Evolutionary conservation across 1,284 basidiomycete species (phyloP).

Genomic region (Cutaneotrichosporon spelunceum): DNA sequence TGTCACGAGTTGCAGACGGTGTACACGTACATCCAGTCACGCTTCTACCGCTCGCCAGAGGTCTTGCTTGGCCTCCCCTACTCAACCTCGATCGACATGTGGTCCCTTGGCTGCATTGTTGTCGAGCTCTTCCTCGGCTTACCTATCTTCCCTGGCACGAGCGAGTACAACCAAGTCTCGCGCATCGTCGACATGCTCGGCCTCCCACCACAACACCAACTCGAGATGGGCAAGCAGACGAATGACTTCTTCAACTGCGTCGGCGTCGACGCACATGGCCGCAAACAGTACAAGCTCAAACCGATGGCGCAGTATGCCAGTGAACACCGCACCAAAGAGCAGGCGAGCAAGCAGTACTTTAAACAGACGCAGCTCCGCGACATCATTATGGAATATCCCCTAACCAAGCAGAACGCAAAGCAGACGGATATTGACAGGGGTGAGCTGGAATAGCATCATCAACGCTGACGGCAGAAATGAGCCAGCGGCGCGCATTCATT

Average conservation of each 20-base stretch:
- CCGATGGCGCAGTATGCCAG: conserved; percentile 89
- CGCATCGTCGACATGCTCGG: conserved; percentile 97
- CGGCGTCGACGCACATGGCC: conserved; percentile 73
- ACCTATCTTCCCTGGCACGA: conserved; percentile 95
- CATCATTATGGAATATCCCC: conserved; percentile 91
- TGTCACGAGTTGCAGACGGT: conserved; percentile 98
- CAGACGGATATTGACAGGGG: conserved; percentile 90
- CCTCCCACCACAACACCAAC: conserved; percentile 83
- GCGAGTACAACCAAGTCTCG: conserved; percentile 97
- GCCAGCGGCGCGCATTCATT: conserved; percentile 89
- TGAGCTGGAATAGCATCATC: conserved; percentile 45
- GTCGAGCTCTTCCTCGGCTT: conserved; percentile 96
- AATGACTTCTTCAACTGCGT: conserved; percentile 83
- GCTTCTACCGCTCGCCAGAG: conserved; percentile 98
- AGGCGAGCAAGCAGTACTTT: conserved; percentile 98
- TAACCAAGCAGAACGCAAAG: conserved; percentile 73
- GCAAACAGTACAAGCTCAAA: conserved; percentile 87
- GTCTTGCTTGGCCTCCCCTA: conserved; percentile 94
- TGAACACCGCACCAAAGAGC: conserved; percentile 92
- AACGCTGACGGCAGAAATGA: conserved; percentile 61
- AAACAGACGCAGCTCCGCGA: conserved; percentile 90
- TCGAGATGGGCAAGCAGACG: conserved; percentile 94
- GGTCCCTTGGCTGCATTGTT: conserved; percentile 99
- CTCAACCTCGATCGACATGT: conserved; percentile 91
- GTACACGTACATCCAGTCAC: conserved; percentile 98